These are phyloP conservation scores for Bassia scoparia DNA, from an alignment of 148 eudicot species.

Conservation along the genomic window DNA sequence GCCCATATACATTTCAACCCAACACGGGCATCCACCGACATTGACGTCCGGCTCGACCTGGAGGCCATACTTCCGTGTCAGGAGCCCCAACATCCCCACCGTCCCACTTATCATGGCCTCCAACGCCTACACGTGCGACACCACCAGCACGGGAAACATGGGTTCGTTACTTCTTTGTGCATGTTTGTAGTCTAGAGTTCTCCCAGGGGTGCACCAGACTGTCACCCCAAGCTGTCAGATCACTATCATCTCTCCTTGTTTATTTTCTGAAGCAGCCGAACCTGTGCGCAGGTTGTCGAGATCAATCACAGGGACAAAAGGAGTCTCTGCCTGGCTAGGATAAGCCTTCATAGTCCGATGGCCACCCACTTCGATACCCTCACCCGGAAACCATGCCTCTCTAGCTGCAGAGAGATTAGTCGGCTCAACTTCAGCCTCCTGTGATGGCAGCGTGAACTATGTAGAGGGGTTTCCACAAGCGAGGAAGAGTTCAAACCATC, in stretches of 20 bases:
- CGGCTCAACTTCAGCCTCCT: conserved; percentile 20
- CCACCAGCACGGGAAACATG: conserved; percentile 37
- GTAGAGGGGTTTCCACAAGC: conserved; percentile 14
- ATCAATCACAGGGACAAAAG: conserved; percentile 41
- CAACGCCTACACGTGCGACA: conserved; percentile 42
- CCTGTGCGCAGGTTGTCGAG: conserved; percentile 26
- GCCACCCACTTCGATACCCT: conserved; percentile 42
- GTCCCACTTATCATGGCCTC: conserved; percentile 50
- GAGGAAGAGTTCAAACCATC: conserved; percentile 27
- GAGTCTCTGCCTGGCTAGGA: conserved; percentile 31
- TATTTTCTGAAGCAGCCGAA: too few relatives aligned
- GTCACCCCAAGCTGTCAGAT: conserved; percentile 45
- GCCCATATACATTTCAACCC: conserved; percentile 36
- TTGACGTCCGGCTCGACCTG: conserved; percentile 37
- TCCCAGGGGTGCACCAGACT: conserved; percentile 43
- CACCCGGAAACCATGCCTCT: conserved; percentile 21
- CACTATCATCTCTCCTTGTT: conserved; percentile 12
- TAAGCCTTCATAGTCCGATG: conserved; percentile 48
- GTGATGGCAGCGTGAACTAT: conserved; percentile 28
- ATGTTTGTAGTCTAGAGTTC: conserved; percentile 37
- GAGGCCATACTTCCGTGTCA: conserved; percentile 37
- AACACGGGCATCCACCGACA: conserved; percentile 39
- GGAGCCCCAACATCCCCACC: conserved; percentile 44
- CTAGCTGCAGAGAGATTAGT: conserved; percentile 24
- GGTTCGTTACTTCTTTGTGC: conserved; percentile 25